phyloP scores from a whole-genome alignment of 345 rosid genomes.

The Gossypioides kirkii region DNA sequence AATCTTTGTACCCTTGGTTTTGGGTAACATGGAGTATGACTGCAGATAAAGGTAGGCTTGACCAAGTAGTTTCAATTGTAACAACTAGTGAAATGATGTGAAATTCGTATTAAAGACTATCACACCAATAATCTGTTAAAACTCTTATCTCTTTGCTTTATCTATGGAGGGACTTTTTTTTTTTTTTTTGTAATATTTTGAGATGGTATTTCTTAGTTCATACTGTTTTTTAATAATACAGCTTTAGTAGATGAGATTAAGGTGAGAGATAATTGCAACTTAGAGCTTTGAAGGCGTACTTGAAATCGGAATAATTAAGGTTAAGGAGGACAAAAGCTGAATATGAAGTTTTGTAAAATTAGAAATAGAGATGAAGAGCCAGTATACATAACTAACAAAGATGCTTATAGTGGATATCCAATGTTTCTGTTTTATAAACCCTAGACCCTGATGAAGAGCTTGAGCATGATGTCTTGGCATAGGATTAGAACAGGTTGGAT shows the following conservation, averaged over 20 bases:
- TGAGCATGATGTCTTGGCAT: not conserved
- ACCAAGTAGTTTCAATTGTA: not conserved
- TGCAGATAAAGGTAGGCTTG: not conserved
- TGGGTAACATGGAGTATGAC: not conserved
- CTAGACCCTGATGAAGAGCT: not conserved
- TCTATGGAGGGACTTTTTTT: not conserved
- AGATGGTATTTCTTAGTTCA: not conserved
- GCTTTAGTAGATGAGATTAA: not conserved
- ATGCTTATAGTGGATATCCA: not conserved
- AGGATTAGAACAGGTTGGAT: not conserved
- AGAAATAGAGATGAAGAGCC: not conserved
- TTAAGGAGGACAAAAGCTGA: not conserved
- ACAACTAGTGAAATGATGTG: not conserved
- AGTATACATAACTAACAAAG: not conserved
- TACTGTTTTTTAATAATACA: not conserved
- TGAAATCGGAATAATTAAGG: not conserved
- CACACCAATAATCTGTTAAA: not conserved
- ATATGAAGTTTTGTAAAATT: not conserved
- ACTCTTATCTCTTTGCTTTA: slow-evolving; percentile 1
- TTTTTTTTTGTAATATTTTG: not conserved
- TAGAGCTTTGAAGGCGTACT: not conserved
- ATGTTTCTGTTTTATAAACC: not conserved
- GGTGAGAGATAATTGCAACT: not conserved
- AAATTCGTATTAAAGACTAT: not conserved
- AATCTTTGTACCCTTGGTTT: not conserved